phyloP scores from a whole-genome alignment of 1,139 yeast species.

The Yamadazyma songkhlaensis region DNA sequence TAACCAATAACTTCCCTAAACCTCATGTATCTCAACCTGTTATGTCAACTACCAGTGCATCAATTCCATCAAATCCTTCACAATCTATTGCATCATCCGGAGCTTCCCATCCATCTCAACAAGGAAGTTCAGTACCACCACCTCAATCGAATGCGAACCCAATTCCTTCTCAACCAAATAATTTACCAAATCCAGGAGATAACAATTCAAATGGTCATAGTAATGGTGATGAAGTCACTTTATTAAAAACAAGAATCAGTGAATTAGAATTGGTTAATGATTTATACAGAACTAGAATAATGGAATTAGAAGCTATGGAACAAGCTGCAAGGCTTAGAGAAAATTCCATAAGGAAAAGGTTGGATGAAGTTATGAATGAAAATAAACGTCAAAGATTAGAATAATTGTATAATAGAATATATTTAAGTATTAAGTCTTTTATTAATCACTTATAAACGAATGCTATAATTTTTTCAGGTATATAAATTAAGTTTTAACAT shows the following conservation, averaged over 20 bases:
- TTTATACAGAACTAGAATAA: conserved; percentile 73
- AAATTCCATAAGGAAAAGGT: conserved; percentile 43
- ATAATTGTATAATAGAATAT: conserved; percentile 6
- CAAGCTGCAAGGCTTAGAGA: conserved; percentile 55
- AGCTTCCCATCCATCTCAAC: background rate
- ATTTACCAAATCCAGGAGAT: background rate
- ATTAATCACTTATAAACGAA: background rate
- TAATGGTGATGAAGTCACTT: conserved; percentile 45
- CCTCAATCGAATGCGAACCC: background rate
- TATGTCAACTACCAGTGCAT: no score
- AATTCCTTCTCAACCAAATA: background rate
- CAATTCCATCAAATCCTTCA: conserved; percentile 1
- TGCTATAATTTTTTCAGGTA: background rate
- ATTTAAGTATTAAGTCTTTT: background rate
- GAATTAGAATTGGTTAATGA: conserved; percentile 90
- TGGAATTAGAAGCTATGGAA: conserved; percentile 76
- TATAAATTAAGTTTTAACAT: conserved; percentile 69
- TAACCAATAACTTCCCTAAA: background rate
- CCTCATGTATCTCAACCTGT: background rate
- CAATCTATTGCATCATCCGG: background rate
- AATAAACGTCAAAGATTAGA: conserved; percentile 21
- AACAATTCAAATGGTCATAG: conserved; percentile 2
- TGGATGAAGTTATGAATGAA: conserved; percentile 41
- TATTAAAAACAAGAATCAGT: conserved; percentile 72
- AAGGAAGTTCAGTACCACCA: background rate